These are phyloP conservation scores for Fusarium sp. DNA, from an alignment of 2,329 filamentous ascomycete genomes.

Conservation along the genomic window DNA sequence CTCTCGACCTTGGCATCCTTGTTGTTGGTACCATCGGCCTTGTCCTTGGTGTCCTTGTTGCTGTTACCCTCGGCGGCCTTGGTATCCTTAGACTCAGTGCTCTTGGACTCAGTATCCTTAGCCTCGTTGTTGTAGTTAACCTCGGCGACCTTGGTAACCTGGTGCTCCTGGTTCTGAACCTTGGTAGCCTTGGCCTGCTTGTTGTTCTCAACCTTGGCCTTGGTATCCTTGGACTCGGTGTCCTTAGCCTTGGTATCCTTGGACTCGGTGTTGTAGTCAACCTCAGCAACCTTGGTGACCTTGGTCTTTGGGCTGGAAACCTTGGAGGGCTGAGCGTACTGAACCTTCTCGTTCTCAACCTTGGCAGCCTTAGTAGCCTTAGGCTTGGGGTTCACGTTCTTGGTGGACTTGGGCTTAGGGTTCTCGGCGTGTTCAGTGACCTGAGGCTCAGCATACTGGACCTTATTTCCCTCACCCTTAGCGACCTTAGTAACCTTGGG, in stretches of 20 bases:
- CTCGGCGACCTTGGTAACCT: neutral
- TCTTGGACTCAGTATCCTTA: too few species aligned
- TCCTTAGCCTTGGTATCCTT: too few species aligned
- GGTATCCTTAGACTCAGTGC: too few species aligned
- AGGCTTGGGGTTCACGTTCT: neutral
- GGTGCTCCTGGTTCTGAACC: neutral
- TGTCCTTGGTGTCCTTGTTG: neutral
- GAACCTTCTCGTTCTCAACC: neutral
- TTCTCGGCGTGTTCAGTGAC: too few species aligned
- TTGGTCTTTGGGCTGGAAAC: neutral
- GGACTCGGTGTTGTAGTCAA: too few species aligned
- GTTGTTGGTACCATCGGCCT: neutral
- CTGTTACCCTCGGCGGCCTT: neutral
- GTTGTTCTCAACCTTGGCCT: neutral
- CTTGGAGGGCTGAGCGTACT: neutral
- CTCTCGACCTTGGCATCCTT: neutral
- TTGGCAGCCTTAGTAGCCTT: constrained; percentile 8
- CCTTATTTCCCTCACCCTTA: neutral
- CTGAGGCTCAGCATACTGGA: neutral
- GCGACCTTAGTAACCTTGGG: constrained; percentile 4
- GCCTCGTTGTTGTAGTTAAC: too few species aligned
- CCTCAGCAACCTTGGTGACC: neutral
- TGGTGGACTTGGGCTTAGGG: neutral
- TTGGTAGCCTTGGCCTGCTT: neutral
- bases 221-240: neutral